These are phyloP conservation scores for Solanum dulcamara DNA, from an alignment of 257 asterid species.

Conservation along the genomic window DNA sequence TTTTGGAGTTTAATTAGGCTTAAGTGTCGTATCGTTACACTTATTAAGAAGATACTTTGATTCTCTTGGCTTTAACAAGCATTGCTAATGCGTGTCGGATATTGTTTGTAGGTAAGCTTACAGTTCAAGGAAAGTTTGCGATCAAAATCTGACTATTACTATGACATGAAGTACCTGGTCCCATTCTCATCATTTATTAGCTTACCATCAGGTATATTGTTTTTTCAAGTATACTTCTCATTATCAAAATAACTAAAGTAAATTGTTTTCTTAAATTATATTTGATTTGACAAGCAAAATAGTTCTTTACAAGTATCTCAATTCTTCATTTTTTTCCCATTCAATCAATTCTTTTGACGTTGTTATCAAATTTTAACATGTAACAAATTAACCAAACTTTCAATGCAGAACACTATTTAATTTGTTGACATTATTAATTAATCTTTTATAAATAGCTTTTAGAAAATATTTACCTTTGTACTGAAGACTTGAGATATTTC, in stretches of 20 bases:
- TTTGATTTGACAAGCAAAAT: neutral
- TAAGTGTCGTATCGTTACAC: neutral
- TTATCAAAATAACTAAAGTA: neutral
- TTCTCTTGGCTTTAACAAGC: neutral
- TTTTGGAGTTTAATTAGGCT: neutral
- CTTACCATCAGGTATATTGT: conserved; percentile 37
- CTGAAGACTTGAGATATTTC: neutral
- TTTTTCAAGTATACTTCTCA: too few species aligned
- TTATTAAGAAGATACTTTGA: neutral
- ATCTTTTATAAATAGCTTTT: neutral
- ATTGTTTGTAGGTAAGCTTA: conserved; percentile 21
- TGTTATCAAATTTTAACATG: neutral
- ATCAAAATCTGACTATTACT: conserved; percentile 37
- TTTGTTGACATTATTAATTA: neutral
- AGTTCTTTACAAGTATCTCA: neutral
- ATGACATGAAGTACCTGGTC: conserved; percentile 47
- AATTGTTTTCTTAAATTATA: neutral
- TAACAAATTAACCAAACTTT: neutral
- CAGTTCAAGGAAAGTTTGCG: conserved; percentile 1
- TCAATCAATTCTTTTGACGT: too few species aligned
- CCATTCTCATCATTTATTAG: conserved; percentile 54
- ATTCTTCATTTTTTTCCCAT: neutral
- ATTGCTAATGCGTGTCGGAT: neutral
- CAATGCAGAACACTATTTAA: neutral
- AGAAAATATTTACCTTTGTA: neutral